Evolutionary conservation across 371 early-diverging fungal species (phyloP).

Genomic region (Homolaphlyctis polyrhiza): DNA sequence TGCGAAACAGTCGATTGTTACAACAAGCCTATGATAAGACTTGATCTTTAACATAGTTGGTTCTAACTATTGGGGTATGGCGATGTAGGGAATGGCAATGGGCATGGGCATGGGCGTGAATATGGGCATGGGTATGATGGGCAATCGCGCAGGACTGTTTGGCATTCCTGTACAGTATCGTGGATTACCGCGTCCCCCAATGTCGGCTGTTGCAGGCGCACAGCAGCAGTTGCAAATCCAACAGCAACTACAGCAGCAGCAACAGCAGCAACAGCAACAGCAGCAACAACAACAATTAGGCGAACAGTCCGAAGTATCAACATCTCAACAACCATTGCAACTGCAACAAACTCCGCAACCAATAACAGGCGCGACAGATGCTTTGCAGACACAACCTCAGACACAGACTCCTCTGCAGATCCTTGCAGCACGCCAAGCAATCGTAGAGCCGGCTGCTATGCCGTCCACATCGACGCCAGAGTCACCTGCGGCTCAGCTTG

Average conservation of each 20-base stretch:
- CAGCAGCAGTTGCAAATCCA: conserved; percentile 6
- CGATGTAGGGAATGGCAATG: not conserved
- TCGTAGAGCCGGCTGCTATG: not conserved
- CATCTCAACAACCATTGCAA: conserved; percentile 7
- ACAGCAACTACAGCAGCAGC: conserved; percentile 22
- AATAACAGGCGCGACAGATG: too few relatives aligned
- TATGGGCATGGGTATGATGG: not conserved
- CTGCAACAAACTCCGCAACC: too few relatives aligned
- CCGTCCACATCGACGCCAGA: not conserved
- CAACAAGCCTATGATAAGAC: too few relatives aligned
- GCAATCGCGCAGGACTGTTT: not conserved
- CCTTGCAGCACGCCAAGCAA: not conserved
- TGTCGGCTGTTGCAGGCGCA: not conserved
- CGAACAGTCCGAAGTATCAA: not conserved
- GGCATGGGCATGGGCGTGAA: not conserved
- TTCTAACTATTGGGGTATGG: too few relatives aligned
- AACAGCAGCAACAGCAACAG: conserved; percentile 24
- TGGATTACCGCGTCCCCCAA: not conserved
- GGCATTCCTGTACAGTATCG: not conserved
- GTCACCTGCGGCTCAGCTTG: not conserved
- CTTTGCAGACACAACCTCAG: too few relatives aligned
- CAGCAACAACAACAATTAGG: conserved; percentile 10
- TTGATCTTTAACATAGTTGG: too few relatives aligned
- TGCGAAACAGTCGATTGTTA: too few relatives aligned
- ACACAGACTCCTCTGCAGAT: too few relatives aligned